phyloP scores from a whole-genome alignment of 75 land plant species.

The Picea glauca region DNA sequence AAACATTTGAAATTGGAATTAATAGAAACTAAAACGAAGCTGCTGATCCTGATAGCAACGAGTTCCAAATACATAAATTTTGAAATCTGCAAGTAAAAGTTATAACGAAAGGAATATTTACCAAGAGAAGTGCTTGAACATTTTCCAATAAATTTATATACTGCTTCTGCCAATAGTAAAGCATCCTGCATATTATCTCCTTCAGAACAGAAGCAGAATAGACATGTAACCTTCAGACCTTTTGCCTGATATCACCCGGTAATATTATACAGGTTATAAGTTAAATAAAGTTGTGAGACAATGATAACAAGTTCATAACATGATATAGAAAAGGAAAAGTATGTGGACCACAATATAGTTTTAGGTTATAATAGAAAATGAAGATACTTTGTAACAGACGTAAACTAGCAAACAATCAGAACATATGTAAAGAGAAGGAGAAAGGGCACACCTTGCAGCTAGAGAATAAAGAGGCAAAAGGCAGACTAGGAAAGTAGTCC shows the following conservation, averaged over 20 bases:
- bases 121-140: slow-evolving; percentile 22
- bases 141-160: slow-evolving; percentile 47
- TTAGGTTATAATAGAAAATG: not conserved
- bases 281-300: not conserved
- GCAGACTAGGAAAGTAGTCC: slow-evolving; percentile 82
- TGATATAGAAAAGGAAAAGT: not conserved
- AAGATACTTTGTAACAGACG: not conserved
- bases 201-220: slow-evolving; percentile 90
- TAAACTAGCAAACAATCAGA: not conserved
- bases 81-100: slow-evolving; percentile 4
- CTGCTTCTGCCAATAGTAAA: slow-evolving; percentile 72
- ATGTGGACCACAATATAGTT: not conserved
- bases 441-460: slow-evolving; percentile 67
- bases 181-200: slow-evolving; percentile 96
- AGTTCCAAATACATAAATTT: not conserved
- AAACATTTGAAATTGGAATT: not conserved
- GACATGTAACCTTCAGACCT: slow-evolving; percentile 83
- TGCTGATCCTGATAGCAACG: not conserved
- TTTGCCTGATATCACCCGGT: slow-evolving; percentile 44
- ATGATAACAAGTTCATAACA: not conserved
- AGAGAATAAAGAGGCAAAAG: slow-evolving; percentile 85
- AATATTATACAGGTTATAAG: not conserved
- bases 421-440: not conserved
- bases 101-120: slow-evolving; percentile 4
- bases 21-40: not conserved